These are phyloP conservation scores for Podila verticillata DNA, from an alignment of 192 early-diverging fungal genomes.

Conservation along the genomic window DNA sequence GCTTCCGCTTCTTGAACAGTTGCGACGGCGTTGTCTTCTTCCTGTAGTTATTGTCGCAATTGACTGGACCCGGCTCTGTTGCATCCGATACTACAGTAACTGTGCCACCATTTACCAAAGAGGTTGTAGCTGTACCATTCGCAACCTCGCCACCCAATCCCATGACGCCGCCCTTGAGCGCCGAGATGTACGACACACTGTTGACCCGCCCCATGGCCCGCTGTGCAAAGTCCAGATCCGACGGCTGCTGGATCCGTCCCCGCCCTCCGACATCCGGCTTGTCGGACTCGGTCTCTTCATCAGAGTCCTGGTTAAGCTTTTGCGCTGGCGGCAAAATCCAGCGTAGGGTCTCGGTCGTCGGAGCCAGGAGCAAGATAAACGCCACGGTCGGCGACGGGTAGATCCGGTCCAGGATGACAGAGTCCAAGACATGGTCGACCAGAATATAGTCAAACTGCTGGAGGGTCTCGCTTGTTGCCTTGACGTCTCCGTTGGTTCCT, in stretches of 20 bases:
- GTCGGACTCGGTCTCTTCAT: slow-evolving; percentile 9
- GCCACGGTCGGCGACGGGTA: slow-evolving; percentile 36
- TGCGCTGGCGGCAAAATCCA: slow-evolving; percentile 45
- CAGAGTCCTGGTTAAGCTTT: neutral
- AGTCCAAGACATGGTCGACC: slow-evolving; percentile 45
- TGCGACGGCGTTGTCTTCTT: slow-evolving; percentile 6
- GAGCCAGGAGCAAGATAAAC: slow-evolving; percentile 34
- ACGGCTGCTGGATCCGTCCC: slow-evolving; percentile 9
- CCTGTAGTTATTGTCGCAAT: too few species aligned
- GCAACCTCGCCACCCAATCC: neutral
- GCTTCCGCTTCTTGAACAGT: slow-evolving; percentile 26
- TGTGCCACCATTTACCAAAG: neutral
- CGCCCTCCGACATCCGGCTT: slow-evolving; percentile 35
- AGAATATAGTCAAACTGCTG: slow-evolving; percentile 44
- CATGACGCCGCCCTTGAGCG: slow-evolving; percentile 1
- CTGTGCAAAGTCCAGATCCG: slow-evolving; percentile 18
- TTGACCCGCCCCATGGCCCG: slow-evolving; percentile 24
- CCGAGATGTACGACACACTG: slow-evolving; percentile 25
- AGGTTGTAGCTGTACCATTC: neutral
- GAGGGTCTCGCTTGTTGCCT: neutral
- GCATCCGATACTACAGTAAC: neutral
- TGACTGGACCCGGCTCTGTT: neutral
- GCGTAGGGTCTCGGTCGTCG: slow-evolving; percentile 41
- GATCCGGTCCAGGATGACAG: slow-evolving; percentile 34
- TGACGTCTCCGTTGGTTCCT: neutral